Base-by-base conservation (phyloP, 768 basidiomycete genomes). In the Cubamyces sp. region DNA sequence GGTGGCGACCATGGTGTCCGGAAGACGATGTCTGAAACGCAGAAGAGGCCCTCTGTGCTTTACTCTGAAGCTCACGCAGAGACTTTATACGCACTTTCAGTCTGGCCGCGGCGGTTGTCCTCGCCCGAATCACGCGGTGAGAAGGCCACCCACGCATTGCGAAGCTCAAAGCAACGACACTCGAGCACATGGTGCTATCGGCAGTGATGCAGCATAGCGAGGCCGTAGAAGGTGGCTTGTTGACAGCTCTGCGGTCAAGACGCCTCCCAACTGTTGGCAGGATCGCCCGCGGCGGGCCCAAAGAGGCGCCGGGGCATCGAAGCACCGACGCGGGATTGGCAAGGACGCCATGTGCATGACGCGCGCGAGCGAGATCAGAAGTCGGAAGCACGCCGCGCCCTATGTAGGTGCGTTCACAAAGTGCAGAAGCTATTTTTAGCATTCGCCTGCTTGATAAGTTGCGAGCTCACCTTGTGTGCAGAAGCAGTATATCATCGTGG, bases 141-240 rank as follows among this genome's bases (percentile, higher is more conserved):
- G 16, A 21, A 12, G 26, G 6, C 25, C 15, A 8, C 16, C 16
- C 18, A 25, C 19, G 26, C 26, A n/a, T 21, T 21, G 19, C 49
- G 28, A 14, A 15, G 40, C n/a, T n/a, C 40, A 34, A 30, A 15
- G 23, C n/a, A 11, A 14, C 37, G 26, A 51, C 9, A 30, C 8
- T 19, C 23, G 41, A 51, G 57, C 57, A 52, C 57, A 59, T 59
- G 57, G 57, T 51, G 49, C 49, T 59, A 51, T 59, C 57, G 28
- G 28, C 9, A 25, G 14, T 26, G 41, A 52, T 23, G 26, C 28
- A 49, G 41, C 30, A 21, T 1, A 23, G 40, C 41, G 41, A 51
- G 28, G 48, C 57, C 25, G 57, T 14, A 14, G 47, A 42, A 21
- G 26, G 18, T 6, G n/a, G n/a, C 5, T 5, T 16, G 14, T 19